A percentile compares a stretch with the other conserved stretches of the same genome.
phyloP scores from a whole-genome alignment of 306 rosid genomes.

The Arachis hypogaea region DNA sequence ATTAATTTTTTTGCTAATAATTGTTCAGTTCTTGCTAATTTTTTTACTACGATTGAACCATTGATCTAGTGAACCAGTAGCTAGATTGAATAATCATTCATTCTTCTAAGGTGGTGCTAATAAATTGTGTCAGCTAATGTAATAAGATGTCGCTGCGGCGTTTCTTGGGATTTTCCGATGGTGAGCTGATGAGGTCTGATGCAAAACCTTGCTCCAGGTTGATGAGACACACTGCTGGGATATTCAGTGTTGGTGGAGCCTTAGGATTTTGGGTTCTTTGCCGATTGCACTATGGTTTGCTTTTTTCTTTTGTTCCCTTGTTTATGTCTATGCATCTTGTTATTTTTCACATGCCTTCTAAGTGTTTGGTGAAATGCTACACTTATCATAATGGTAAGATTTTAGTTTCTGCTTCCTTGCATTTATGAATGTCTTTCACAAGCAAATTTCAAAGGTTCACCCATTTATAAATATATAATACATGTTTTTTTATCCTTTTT shows the following conservation, averaged over 20 bases:
- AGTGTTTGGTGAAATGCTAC: too few species aligned
- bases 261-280: slow-evolving; percentile 88
- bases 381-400: too few species aligned
- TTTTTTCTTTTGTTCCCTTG: slow-evolving; percentile 1
- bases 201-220: slow-evolving; percentile 84
- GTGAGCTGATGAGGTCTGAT: slow-evolving; percentile 86
- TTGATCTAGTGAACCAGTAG: too few species aligned
- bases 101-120: too few species aligned
- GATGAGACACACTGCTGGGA: slow-evolving; percentile 85
- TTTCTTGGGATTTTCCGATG: slow-evolving; percentile 80
- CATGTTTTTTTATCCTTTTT: not conserved
- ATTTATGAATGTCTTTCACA: not conserved
- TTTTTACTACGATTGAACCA: too few species aligned
- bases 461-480: not conserved
- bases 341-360: too few species aligned
- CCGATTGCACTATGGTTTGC: slow-evolving; percentile 83
- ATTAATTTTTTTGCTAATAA: too few species aligned
- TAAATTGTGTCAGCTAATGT: slow-evolving; percentile 33
- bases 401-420: too few species aligned
- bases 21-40: too few species aligned
- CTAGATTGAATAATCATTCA: too few species aligned
- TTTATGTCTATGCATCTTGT: not conserved
- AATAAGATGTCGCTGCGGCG: slow-evolving; percentile 72
- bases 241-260: slow-evolving; percentile 85
- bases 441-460: not conserved